phyloP scores from a whole-genome alignment of 2,329 filamentous ascomycete genomes.

The Byssochlamys sp. region DNA sequence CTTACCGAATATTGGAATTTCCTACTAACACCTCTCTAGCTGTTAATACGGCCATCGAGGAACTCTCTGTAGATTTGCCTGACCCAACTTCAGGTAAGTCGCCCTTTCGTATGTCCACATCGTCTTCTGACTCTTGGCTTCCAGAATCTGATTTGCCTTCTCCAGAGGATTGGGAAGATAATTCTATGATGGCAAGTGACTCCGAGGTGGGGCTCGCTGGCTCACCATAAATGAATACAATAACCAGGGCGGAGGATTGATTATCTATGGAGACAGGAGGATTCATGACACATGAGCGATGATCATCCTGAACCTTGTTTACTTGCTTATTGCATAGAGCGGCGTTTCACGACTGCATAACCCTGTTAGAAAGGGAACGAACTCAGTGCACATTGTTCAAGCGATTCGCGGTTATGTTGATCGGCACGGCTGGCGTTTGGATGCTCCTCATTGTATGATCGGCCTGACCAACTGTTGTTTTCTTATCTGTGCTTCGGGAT shows the following conservation, averaged over 20 bases:
- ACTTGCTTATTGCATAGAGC: constrained; percentile 13
- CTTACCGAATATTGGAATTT: not conserved
- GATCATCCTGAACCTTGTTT: constrained; percentile 13
- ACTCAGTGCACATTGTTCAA: not conserved
- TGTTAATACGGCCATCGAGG: constrained; percentile 23
- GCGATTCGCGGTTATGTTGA: not conserved
- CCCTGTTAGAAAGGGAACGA: not conserved
- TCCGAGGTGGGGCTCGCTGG: constrained; percentile 31
- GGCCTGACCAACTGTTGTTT: not conserved
- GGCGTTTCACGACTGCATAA: constrained; percentile 12
- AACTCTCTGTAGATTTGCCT: constrained; percentile 26
- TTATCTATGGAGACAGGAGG: not conserved
- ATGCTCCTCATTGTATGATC: not conserved
- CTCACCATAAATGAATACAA: constrained; percentile 21
- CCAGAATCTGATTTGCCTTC: constrained; percentile 33
- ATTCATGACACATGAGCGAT: constrained; percentile 17
- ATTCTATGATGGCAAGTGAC: constrained; percentile 32
- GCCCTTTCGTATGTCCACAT: constrained; percentile 10
- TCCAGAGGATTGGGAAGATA: constrained; percentile 34
- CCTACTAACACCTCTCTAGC: constrained; percentile 14
- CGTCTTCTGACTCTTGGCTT: constrained; percentile 13
- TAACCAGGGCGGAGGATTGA: not conserved
- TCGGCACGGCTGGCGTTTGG: not conserved
- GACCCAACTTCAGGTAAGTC: constrained; percentile 31
- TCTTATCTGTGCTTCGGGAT: not conserved